Evolutionary conservation across 306 rosid species (phyloP).

Genomic region (Trifolium pratense): DNA sequence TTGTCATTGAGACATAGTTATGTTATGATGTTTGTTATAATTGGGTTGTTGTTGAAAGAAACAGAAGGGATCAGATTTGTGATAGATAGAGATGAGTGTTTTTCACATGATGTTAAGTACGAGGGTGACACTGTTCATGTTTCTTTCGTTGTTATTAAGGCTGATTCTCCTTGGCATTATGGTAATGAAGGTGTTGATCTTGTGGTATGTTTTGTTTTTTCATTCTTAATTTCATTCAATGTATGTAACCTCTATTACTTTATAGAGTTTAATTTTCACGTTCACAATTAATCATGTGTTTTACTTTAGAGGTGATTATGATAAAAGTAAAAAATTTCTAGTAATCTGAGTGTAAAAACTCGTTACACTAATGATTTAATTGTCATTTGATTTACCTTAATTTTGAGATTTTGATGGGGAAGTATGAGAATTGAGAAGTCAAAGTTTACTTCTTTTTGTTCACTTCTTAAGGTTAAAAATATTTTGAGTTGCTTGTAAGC

Average conservation of each 20-base stretch:
- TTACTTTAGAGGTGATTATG: not conserved
- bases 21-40: slow-evolving; percentile 41
- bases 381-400: not conserved
- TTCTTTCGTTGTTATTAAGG: slow-evolving; percentile 88
- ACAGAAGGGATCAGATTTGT: slow-evolving; percentile 78
- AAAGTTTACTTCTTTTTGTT: not conserved
- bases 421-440: not conserved
- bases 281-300: not conserved
- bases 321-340: not conserved
- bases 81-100: slow-evolving; percentile 83
- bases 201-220: slow-evolving; percentile 64
- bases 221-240: not conserved
- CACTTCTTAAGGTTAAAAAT: not conserved
- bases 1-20: not conserved
- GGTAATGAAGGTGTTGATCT: slow-evolving; percentile 78
- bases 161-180: slow-evolving; percentile 79
- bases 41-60: slow-evolving; percentile 45
- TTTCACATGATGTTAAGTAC: slow-evolving; percentile 76
- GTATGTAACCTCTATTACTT: not conserved
- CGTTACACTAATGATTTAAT: too few relatives aligned
- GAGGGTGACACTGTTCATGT: slow-evolving; percentile 86
- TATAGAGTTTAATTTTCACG: not conserved
- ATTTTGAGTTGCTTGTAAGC: not conserved
- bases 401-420: slow-evolving; percentile 10
- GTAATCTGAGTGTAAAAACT: too few relatives aligned